Evolutionary conservation across 176 grass and related monocot species (phyloP).

Genomic region (Leersia perrieri): DNA sequence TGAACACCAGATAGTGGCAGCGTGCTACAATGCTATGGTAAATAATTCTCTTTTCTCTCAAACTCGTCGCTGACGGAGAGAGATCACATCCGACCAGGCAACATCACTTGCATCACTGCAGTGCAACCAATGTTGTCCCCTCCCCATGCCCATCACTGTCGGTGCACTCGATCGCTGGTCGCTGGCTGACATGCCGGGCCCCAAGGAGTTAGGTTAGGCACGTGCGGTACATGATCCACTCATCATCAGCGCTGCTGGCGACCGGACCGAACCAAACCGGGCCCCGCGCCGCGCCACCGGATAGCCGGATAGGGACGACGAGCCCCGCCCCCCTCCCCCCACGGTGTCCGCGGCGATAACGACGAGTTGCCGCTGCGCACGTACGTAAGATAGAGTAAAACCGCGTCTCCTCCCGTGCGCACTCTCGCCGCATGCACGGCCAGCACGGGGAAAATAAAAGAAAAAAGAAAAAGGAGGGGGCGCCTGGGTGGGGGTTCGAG

Average conservation of each 20-base stretch:
- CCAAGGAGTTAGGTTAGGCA: conserved; percentile 5
- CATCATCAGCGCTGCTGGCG: neutral
- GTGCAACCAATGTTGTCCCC: neutral
- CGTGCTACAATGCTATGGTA: too few species aligned
- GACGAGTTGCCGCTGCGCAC: conserved; percentile 9
- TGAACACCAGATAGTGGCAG: too few species aligned
- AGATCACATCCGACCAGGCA: neutral
- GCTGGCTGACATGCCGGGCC: conserved; percentile 11
- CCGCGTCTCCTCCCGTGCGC: neutral
- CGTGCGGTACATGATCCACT: neutral
- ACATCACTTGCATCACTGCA: neutral
- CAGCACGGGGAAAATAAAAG: neutral
- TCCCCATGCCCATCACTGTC: neutral
- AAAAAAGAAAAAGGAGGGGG: too few species aligned
- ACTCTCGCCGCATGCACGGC: neutral
- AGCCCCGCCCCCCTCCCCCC: too few species aligned
- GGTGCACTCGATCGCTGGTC: neutral
- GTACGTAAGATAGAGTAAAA: neutral
- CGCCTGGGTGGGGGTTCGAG: neutral
- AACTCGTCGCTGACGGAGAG: neutral
- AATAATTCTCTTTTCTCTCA: too few species aligned
- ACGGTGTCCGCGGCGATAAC: neutral
- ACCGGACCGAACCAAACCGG: neutral
- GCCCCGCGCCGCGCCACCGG: neutral
- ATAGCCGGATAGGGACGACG: conserved; percentile 18